Base-by-base conservation (phyloP, 306 rosid genomes). In the Malus sylvestris region DNA sequence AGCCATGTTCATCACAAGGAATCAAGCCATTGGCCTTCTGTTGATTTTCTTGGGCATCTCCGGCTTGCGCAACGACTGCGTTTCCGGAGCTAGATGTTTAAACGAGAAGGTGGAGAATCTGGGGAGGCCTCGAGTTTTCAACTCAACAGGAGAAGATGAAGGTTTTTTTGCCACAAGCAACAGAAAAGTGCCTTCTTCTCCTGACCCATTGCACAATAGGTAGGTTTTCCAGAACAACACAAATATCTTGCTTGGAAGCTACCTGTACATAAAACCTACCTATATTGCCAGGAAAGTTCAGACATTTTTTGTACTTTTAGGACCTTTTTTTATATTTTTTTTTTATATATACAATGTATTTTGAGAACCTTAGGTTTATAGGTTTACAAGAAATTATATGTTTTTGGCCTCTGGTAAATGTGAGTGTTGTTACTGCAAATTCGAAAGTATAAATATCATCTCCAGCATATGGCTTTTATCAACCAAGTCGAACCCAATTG, bases 131-230 rank as follows among this genome's bases (percentile, higher is more conserved):
- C 71, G 49, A 77, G 75, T 14, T 38, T 68, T 74, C 46, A 45
- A 4, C 4, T 73, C 78, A 73, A 44, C 58, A 44, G 79, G 66
- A 57, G 79, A 81, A 22, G 79, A 79, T 32, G 76, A 70, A 77
- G 83, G 81, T 44, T 73, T 79, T 81, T 87, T 79, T 33, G 73
- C 82, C 10, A 35, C 87, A 23, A 58, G 58, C 57, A 72, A 88
- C n/a, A 88, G 97, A 84, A 49, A 74, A 82, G 95, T 91, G 38
- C 97, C 97, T 10, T 91, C 93, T 76, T 72, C 89, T 81, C 97
- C 96, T 65, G 95, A 91, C 64, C 97, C 93, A 19, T 82, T 93
- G 71, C 98, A 93, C 85, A 91, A 93, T 85, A 89, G 89, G 87
- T 93, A 83, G 83, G 52, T 79, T 75, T 64, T 49, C 16, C 6